Conservation (phyloP, 257 asterid species). For the Jacaranda copaia region DNA sequence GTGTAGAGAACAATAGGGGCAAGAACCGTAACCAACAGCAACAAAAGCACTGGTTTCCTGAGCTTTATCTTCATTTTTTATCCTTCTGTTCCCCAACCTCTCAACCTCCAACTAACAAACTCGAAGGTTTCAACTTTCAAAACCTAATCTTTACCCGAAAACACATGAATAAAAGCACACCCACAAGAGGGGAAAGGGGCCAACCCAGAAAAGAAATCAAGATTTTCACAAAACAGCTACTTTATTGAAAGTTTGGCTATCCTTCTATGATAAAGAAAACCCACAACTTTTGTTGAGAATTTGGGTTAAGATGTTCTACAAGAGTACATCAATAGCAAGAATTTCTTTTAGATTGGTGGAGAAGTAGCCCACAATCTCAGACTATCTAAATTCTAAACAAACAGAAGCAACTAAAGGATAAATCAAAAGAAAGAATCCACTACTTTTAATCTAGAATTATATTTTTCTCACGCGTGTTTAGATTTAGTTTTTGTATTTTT, state of each 20-base stretch:
- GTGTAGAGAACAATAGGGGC: conserved; percentile 83
- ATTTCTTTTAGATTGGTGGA: conserved; percentile 21
- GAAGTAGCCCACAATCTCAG: conserved; percentile 22
- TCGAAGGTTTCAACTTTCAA: conserved; percentile 40
- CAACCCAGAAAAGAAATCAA: conserved; percentile 28
- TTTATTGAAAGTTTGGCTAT: background rate
- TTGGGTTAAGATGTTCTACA: background rate
- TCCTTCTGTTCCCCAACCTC: background rate
- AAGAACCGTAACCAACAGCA: conserved; percentile 76
- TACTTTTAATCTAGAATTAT: too few relatives aligned
- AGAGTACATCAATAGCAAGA: conserved; percentile 19
- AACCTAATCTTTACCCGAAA: conserved; percentile 34
- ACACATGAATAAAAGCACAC: conserved; percentile 27
- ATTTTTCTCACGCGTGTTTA: too few relatives aligned
- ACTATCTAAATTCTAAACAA: conserved; percentile 16
- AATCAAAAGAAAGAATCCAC: conserved; percentile 11
- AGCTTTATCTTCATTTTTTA: conserved; percentile 57
- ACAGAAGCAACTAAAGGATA: background rate
- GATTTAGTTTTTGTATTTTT: background rate
- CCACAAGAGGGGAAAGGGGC: conserved; percentile 11
- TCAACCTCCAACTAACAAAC: conserved; percentile 13
- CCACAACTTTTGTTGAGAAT: conserved; percentile 5
- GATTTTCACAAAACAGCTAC: conserved; percentile 17
- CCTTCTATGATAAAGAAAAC: conserved; percentile 4
- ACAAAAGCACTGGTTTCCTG: conserved; percentile 63